Base-by-base conservation (phyloP, 495 filamentous ascomycete genomes). In the Neurospora discreta region DNA sequence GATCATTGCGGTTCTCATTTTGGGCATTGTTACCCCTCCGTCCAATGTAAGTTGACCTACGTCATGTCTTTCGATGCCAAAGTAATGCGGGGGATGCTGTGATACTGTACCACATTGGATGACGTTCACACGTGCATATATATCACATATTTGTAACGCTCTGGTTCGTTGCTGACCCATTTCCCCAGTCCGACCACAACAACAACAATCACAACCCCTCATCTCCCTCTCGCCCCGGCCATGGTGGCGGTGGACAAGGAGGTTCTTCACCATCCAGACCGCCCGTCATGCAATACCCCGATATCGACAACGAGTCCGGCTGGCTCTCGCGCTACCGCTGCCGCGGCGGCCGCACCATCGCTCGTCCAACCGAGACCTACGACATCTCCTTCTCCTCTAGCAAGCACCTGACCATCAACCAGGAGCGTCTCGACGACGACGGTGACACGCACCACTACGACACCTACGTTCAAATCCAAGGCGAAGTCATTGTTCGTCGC, bases 401-500 rank as follows among this genome's bases (percentile, higher is more conserved):
- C 60, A 79, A 74, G 39, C 73, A 77, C 43, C 69, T 86, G 15
- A 73, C 69, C 26, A 74, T 84, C 60, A 52, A 71, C 15, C 76
- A 82, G 67, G 52, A 65, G 39, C 52, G 26, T 36, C 38, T 75
- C 10, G 46, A 76, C 8, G 46, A 76, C 8, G 69, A 71, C 8
- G 71, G 74, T 33, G 40, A 76, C 33, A 41, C 65, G 23, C 73
- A 77, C n/a, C 69, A 60, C 18, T 69, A 71, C n/a, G 68, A 71
- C n/a, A 44, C 39, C 33, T 52, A 71, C 33, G 75, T 84, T 39
- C 78, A 75, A 39, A 75, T 84, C 36, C 79, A 77, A 39, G 84
- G 84, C 23, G 74, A 80, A 41, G 72, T 86, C 43, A 71, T 82
- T 52, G 60, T 86, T 40, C 83, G 83, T 46, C 77, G 77, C 1